phyloP scores from a whole-genome alignment of 257 asterid genomes.

The Forsythia viridissima region DNA sequence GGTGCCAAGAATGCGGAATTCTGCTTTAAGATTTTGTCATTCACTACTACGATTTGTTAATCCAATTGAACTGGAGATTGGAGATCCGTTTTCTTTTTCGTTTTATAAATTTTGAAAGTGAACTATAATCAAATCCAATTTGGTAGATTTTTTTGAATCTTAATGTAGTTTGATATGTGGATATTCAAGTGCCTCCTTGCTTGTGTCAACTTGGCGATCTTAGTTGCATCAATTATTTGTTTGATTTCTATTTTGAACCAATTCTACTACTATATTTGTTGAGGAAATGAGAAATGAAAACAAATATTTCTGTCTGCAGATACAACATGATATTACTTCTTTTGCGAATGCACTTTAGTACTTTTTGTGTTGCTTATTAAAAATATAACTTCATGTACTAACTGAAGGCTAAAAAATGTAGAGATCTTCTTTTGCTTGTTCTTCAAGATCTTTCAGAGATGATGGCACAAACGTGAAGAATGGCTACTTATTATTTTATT shows the following conservation, averaged over 20 bases:
- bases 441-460: slow-evolving; percentile 16
- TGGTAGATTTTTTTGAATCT: slow-evolving; percentile 12
- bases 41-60: slow-evolving; percentile 9
- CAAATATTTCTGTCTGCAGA: background rate
- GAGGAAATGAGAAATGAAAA: slow-evolving; percentile 3
- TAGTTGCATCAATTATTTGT: background rate
- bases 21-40: slow-evolving; percentile 15
- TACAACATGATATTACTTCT: background rate
- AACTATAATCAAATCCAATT: slow-evolving; percentile 23
- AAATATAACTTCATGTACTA: slow-evolving; percentile 12
- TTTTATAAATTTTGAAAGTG: slow-evolving; percentile 10
- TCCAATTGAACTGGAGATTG: background rate
- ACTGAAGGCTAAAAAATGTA: slow-evolving; percentile 29
- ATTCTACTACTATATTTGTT: background rate
- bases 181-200: slow-evolving; percentile 3
- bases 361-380: background rate
- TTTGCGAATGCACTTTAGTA: background rate
- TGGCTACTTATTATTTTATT: slow-evolving; percentile 27
- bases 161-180: slow-evolving; percentile 9
- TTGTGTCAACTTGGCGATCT: background rate
- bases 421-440: slow-evolving; percentile 13
- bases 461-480: slow-evolving; percentile 19
- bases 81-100: background rate
- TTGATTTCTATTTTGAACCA: background rate
- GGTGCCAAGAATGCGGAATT: slow-evolving; percentile 16